Base-by-base conservation (phyloP, 164 flowering plant genomes). In the Malania oleifera region DNA sequence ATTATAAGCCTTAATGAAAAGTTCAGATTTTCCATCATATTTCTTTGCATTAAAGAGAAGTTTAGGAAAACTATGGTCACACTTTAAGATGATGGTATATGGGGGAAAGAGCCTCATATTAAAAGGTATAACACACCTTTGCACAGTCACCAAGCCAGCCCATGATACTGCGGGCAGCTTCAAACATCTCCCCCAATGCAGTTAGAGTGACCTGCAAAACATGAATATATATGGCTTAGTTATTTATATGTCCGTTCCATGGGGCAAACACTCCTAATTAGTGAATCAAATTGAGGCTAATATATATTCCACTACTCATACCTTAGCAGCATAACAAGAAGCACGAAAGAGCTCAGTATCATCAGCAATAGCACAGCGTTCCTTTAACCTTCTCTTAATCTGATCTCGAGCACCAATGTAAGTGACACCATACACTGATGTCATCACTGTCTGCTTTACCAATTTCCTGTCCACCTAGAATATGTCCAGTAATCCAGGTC, bases 381-480 rank as follows among this genome's bases (percentile, higher is more conserved):
- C 99, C 60, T 82, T 81, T 60, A 95, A 71, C 70, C 97, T 86
- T 66, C 73, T 77, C 69, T 78, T 85, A 60, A 95, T 95, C 64
- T 95, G 99, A 43, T 95, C 97, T 51, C 96, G 89, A n/a, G 97
- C 99, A 64, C 99, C 99, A 62, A 86, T 69, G 49, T 86, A 90
- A n/a, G 99, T 95, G 50, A 95, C 99, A 57, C 99, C 99, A 84
- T 91, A 95, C 8, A 95, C 99, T 53, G 97, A 91, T 57, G 97
- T 91, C 99, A 95, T 95, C 67, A 95, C 99, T 0, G 99, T 95
- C 75, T 95, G 99, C 80, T 95, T 95, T 44, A 95, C 99, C 78
- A 95, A 73, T 67, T 95, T 91, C 61, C 99, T 73, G 50, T 91
- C 95, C 65, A 87, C 93, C 93, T 86, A 61, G 31, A 22, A n/a